Evolutionary conservation across 768 basidiomycete genomes (phyloP).

Genomic region (Tricholoma saponaceum): DNA sequence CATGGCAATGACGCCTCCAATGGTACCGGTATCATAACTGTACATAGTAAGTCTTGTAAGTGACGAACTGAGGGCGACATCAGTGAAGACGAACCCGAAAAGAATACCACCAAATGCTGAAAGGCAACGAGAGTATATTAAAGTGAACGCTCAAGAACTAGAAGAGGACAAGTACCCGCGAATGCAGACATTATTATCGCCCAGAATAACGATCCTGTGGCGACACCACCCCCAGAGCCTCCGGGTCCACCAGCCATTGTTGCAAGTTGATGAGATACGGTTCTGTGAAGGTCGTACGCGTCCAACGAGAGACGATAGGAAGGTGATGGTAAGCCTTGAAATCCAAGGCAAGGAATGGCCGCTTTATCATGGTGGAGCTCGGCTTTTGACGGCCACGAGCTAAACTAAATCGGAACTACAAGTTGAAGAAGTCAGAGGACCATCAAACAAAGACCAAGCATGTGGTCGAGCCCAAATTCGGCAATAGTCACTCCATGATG

Average conservation of each 20-base stretch:
- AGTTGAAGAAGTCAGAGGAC: too few relatives aligned
- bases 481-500: not conserved
- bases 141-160: not conserved
- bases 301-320: not conserved
- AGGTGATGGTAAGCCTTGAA: not conserved
- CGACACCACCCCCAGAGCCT: constrained; percentile 27
- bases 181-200: constrained; percentile 35
- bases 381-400: not conserved
- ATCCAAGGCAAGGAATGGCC: not conserved
- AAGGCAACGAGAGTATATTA: not conserved
- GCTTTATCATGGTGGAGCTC: not conserved
- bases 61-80: too few relatives aligned
- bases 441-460: not conserved
- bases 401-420: not conserved
- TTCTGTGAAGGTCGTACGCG: not conserved
- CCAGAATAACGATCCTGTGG: constrained; percentile 27
- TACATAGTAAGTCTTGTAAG: constrained; percentile 24
- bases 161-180: constrained; percentile 24
- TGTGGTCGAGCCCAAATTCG: not conserved
- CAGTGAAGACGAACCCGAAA: constrained; percentile 28
- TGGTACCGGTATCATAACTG: constrained; percentile 78
- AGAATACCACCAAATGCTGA: constrained; percentile 44
- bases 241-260: constrained; percentile 29
- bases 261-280: not conserved
- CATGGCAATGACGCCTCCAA: constrained; percentile 74